phyloP scores from a whole-genome alignment of 208 protist species.

The Leishmania braziliensis region DNA sequence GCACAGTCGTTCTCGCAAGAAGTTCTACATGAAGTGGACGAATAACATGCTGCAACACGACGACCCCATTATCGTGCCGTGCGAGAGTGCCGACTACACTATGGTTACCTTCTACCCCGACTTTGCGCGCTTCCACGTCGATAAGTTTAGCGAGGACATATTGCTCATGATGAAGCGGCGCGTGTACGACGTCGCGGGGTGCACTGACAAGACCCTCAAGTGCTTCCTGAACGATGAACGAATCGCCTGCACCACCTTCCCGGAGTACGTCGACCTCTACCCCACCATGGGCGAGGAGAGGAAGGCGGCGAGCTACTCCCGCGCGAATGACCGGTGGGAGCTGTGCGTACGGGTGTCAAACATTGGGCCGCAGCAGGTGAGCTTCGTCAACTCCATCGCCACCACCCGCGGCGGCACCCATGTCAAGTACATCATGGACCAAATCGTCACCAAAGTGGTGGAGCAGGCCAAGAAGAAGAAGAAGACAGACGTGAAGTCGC shows the following conservation, averaged over 20 bases:
- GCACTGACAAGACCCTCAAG: slow-evolving; percentile 87
- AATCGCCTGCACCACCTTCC: slow-evolving; percentile 95
- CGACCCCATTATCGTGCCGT: slow-evolving; percentile 88
- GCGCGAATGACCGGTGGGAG: slow-evolving; percentile 97
- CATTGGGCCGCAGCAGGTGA: slow-evolving; percentile 98
- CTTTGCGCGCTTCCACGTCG: slow-evolving; percentile 96
- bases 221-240: slow-evolving; percentile 97
- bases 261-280: slow-evolving; percentile 98
- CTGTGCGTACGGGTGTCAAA: slow-evolving; percentile 95
- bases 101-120: slow-evolving; percentile 99
- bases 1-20: slow-evolving; percentile 89
- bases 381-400: slow-evolving; percentile 99
- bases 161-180: slow-evolving; percentile 96
- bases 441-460: slow-evolving; percentile 92
- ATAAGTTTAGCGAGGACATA: slow-evolving; percentile 96
- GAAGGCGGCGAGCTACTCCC: slow-evolving; percentile 71
- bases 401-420: slow-evolving; percentile 99
- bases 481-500: slow-evolving; percentile 96
- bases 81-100: slow-evolving; percentile 95
- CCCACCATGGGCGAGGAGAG: slow-evolving; percentile 89
- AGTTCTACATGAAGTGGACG: slow-evolving; percentile 96
- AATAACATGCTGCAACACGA: slow-evolving; percentile 97
- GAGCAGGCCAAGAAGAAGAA: slow-evolving; percentile 96
- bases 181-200: slow-evolving; percentile 99
- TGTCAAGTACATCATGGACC: slow-evolving; percentile 97